Base-by-base conservation (phyloP, 176 grass and related monocot genomes). In the Tillandsia leiboldiana region DNA sequence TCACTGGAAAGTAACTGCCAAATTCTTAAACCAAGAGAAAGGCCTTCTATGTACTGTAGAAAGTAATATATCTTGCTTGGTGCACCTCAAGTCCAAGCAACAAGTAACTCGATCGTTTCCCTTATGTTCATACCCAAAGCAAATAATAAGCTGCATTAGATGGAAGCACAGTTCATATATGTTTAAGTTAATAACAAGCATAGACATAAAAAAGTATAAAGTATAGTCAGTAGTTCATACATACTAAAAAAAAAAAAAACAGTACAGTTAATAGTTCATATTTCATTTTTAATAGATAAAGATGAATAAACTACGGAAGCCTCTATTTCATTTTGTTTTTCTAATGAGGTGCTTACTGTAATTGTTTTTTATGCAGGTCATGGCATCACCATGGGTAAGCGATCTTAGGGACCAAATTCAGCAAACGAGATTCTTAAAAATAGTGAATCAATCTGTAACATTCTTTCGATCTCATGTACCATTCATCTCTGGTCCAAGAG, bases 351-450 rank as follows among this genome's bases (percentile, higher is more conserved):
- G 15, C 17, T 61, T 61, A n/a, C 9, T 58, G 9, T 61, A 18
- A 18, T 20, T 9, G n/a, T 1, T 57, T 17, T 61, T 61, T 23
- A 17, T 82, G 26, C 70, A 96, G 92, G 85, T 96, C 51, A 80
- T 86, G 80, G 77, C 81, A 61, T 88, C 92, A 54, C 83, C 92
- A 28, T 86, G 90, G 83, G 66, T 87, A 47, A 84, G 84, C 72
- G 82, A 91, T 91, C 58, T 67, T 9, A 77, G 66, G 51, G 83
- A 91, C 77, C 27, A 76, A 52, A 77, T 66, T 73, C 73, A 70
- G 71, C 72, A 65, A 49, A 57, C 64, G 66, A 70, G 53, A 74
- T 69, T 96, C 70, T 91, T 91, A 14, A 66, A 78, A 1, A 76
- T 53, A 67, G 49, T 96, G 78, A 86, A 70, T 68, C 74, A 70